Evolutionary conservation across 2,329 filamentous ascomycete genomes (phyloP), one percentile per base, ranked within the genome.

Genomic region (Pseudonectria foliicola): DNA sequence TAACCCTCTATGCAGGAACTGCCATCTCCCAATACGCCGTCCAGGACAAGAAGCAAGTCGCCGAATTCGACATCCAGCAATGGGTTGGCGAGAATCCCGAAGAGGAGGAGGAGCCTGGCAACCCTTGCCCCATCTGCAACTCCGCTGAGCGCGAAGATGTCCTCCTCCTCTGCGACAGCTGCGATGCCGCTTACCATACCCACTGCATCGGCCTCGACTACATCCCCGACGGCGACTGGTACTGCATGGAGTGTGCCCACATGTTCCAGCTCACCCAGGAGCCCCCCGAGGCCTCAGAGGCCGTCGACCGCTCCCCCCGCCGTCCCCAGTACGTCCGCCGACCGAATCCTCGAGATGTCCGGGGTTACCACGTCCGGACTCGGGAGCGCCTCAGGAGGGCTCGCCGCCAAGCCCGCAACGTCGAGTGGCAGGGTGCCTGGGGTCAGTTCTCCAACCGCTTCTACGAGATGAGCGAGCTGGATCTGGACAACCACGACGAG

Each of bases 391-490:
- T 77, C 51, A 68, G 76, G 26, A 67, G 71, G 42, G 67, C 71
- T 43, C 62, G 75, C 49, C 63, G 70, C 46, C 78, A 63, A 59
- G 79, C 67, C 72, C 84, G 88, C 65, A 86, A 64, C 56, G 83
- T 75, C 30, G 84, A 93, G 29, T 95, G 90, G 90, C 83, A 90
- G 54, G 85, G 85, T 35, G 85, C 93, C 2, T 93, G 86, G 81
- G 76, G 73, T 38, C 68, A 75, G 45, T 76, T 82, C 42, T 68
- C 75, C 12, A 74, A 70, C 33, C 70, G 68, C 25, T 68, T 82
- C 37, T 80, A 72, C 51, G 81, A 89, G 43, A 62, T 64, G 57
- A 64, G 59, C 48, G 61, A 64, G 27, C 48, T 64, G 30, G 61
- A 64, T 33, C 56, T 64, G 29, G 60, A 64, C 31, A 64, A 64